Conservation (phyloP, 164 flowering plant genomes). For the Tetracentron sinense region DNA sequence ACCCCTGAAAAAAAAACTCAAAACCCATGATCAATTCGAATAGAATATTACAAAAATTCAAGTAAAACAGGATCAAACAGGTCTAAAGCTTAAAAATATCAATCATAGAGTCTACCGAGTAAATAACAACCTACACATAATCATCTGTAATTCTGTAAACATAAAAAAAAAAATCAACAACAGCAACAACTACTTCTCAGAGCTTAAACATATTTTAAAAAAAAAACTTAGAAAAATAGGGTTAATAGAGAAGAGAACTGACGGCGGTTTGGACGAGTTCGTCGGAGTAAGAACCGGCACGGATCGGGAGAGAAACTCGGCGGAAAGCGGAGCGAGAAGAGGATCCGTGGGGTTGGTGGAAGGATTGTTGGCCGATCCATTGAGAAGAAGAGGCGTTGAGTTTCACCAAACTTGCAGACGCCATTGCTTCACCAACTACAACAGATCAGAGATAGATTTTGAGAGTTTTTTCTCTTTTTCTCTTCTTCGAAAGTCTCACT, state of each 20-base stretch:
- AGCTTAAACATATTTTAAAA: neutral
- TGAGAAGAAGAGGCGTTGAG: slow-evolving; percentile 55
- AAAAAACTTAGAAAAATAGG: neutral
- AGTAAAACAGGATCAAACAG: too few species aligned
- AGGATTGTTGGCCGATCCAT: slow-evolving; percentile 63
- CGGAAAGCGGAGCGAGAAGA: slow-evolving; percentile 30
- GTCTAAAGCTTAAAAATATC: too few species aligned
- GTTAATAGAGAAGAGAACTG: slow-evolving; percentile 10
- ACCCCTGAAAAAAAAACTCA: too few species aligned
- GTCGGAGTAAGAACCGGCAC: slow-evolving; percentile 68
- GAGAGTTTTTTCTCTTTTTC: too few species aligned
- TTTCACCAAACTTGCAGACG: slow-evolving; percentile 50
- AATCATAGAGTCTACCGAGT: too few species aligned
- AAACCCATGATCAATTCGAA: too few species aligned
- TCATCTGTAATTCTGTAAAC: too few species aligned
- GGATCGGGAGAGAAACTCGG: slow-evolving; percentile 50
- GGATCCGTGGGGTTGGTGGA: slow-evolving; percentile 41
- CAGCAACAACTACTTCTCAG: too few species aligned
- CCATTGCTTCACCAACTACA: slow-evolving; percentile 36
- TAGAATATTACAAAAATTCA: too few species aligned
- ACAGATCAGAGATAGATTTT: neutral
- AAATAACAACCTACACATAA: too few species aligned
- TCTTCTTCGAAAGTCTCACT: too few species aligned
- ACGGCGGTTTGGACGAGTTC: slow-evolving; percentile 84
- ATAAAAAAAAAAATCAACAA: too few species aligned